Evolutionary conservation across 306 rosid species (phyloP).

Genomic region (Pyrus betulifolia): DNA sequence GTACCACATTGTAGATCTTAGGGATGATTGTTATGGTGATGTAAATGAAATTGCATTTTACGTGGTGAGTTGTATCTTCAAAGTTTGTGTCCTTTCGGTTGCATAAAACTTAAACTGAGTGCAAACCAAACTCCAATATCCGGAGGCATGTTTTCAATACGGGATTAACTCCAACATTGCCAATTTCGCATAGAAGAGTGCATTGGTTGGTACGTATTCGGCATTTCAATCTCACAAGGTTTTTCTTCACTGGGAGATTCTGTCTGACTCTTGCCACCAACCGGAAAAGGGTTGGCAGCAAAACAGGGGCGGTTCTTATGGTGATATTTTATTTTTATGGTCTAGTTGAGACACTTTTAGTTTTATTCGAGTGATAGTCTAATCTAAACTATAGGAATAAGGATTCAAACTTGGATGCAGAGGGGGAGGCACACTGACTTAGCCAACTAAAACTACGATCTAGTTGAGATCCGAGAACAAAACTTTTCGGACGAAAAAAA

Average conservation of each 20-base stretch:
- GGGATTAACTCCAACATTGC: background rate
- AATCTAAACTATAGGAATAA: background rate
- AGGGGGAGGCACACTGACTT: background rate
- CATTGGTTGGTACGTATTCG: background rate
- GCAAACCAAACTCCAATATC: background rate
- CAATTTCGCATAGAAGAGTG: background rate
- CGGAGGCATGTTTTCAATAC: background rate
- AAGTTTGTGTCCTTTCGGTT: background rate
- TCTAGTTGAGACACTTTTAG: background rate
- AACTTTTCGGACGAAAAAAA: background rate
- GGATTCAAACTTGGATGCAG: background rate
- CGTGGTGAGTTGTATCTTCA: background rate
- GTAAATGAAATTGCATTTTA: background rate
- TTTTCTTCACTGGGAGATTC: background rate
- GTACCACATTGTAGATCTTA: background rate
- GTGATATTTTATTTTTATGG: background rate
- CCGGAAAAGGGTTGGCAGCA: background rate
- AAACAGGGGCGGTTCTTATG: background rate
- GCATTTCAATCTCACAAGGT: background rate
- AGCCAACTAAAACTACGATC: background rate
- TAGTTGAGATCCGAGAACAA: background rate
- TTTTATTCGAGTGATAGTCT: background rate
- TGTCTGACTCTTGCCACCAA: background rate
- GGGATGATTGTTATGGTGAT: background rate
- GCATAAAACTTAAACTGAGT: background rate